phyloP scores from a whole-genome alignment of 2,329 filamentous ascomycete genomes.

The Podosphaera leucotricha region DNA sequence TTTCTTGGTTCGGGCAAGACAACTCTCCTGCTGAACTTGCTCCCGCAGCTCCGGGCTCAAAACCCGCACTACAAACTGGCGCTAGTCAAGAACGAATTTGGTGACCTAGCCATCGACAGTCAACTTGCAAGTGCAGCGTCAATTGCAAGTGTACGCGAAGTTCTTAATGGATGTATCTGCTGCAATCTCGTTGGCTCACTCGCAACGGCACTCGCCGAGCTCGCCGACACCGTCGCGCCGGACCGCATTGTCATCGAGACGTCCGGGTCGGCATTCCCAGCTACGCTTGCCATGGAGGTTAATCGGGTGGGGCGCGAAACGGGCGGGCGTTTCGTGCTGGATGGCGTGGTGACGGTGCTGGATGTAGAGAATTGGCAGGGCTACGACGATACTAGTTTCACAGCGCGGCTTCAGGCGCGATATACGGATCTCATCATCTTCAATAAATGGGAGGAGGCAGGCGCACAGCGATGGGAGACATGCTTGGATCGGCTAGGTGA shows the following conservation, averaged over 20 bases:
- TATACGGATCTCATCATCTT: conserved; percentile 52
- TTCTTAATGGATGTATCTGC: conserved; percentile 95
- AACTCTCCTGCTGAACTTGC: conserved; percentile 78
- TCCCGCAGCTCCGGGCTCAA: conserved; percentile 62
- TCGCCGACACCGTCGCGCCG: conserved; percentile 33
- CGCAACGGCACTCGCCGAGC: conserved; percentile 51
- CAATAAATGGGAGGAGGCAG: conserved; percentile 46
- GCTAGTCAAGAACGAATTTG: conserved; percentile 94
- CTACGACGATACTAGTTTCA: conserved; percentile 47
- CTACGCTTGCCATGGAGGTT: conserved; percentile 48
- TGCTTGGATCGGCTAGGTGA: conserved; percentile 43
- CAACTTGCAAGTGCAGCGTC: conserved; percentile 59
- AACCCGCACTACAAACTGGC: conserved; percentile 64
- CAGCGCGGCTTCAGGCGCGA: conserved; percentile 46
- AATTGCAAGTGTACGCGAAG: conserved; percentile 73
- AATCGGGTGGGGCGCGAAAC: conserved; percentile 35
- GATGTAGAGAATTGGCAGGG: conserved; percentile 58
- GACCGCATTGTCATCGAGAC: conserved; percentile 91
- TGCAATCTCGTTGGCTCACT: conserved; percentile 94
- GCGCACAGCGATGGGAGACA: conserved; percentile 37
- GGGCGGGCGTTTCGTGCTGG: conserved; percentile 32
- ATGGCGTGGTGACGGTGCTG: conserved; percentile 48
- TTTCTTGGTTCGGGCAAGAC: conserved; percentile 95
- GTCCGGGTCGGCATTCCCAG: conserved; percentile 38
- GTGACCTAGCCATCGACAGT: conserved; percentile 44